Evolutionary conservation across 23 red algal species (phyloP), one percentile per base, ranked within the genome.

Genomic region (Chondrus crispus): DNA sequence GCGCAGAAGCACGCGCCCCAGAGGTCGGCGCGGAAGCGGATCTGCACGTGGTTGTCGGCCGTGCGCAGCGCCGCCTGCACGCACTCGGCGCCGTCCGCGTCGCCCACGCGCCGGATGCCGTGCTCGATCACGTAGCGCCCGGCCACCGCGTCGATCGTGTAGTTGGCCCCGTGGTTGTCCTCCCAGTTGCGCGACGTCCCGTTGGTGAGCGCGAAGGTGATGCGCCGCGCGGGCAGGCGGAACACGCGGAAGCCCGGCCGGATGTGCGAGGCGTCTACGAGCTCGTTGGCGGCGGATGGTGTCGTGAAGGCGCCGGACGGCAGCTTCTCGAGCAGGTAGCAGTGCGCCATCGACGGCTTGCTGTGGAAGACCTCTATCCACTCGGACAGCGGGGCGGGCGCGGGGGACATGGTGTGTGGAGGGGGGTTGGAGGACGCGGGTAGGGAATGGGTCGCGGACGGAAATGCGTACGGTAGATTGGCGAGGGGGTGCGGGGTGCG

Each of bases 351-450:
- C 5, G 88, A 93, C 77, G 88, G 95, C 74, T 92, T 96, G 52
- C 88, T 93, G 78, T 96, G 95, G 66, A 96, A 96, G 5, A 96
- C 74, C 83, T 96, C 95, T 37, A 96, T 96, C 81, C 84, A 96
- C 63, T 86, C 60, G 29, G 46, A 37, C n/a, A n/a, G n/a, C n/a
- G n/a, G n/a, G 19, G 66, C 2, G 41, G 84, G 62, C 11, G 36
- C 10, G 72, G 86, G 43, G 18, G 71, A 28, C 69, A 79, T 90
- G 52, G 83, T 13, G 49, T 48, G 20, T n/a, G 60, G 1, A 32
- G 60, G 0, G 26, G 7, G 9, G 26, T 22, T 22, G 51, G 51
- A 55, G 7, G 26, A n/a, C 26, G 60, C 26, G 18, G 60, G 7
- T 6, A n/a, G 18, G 60, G 0, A 66, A 19, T 66, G 60, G 60